Evolutionary conservation across 495 filamentous ascomycete genomes (phyloP).

Genomic region (Penicillium pulvis): DNA sequence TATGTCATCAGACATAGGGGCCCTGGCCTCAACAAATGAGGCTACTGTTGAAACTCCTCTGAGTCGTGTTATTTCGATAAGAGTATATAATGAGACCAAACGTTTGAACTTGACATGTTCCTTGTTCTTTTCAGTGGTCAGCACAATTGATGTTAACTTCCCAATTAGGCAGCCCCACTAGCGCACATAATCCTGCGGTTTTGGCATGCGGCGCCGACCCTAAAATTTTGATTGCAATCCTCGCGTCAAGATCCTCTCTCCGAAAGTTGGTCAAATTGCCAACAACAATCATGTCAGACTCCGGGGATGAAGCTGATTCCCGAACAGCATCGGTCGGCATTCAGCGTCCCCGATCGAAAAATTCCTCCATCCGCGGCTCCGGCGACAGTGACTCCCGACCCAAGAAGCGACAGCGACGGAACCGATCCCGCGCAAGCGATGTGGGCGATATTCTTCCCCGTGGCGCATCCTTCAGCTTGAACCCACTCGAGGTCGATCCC

Average conservation of each 20-base stretch:
- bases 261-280: background rate
- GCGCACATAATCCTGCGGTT: background rate
- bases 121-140: no score
- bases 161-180: background rate
- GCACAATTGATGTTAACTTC: no score
- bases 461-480: constrained; percentile 40
- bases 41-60: no score
- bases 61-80: no score
- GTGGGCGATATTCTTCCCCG: constrained; percentile 42
- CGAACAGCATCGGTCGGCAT: constrained; percentile 42
- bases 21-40: no score
- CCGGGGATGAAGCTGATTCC: constrained; percentile 46
- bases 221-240: constrained; percentile 3
- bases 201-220: background rate
- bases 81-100: no score
- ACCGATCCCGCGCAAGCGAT: constrained; percentile 26
- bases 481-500: constrained; percentile 36
- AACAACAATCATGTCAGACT: constrained; percentile 31
- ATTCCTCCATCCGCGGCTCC: constrained; percentile 25
- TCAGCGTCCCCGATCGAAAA: constrained; percentile 27
- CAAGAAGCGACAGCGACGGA: constrained; percentile 35
- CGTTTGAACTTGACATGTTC: no score
- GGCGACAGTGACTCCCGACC: constrained; percentile 30
- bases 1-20: no score
- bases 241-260: background rate